Base-by-base conservation (phyloP, 257 asterid species). In the Gynochthodes officinalis region DNA sequence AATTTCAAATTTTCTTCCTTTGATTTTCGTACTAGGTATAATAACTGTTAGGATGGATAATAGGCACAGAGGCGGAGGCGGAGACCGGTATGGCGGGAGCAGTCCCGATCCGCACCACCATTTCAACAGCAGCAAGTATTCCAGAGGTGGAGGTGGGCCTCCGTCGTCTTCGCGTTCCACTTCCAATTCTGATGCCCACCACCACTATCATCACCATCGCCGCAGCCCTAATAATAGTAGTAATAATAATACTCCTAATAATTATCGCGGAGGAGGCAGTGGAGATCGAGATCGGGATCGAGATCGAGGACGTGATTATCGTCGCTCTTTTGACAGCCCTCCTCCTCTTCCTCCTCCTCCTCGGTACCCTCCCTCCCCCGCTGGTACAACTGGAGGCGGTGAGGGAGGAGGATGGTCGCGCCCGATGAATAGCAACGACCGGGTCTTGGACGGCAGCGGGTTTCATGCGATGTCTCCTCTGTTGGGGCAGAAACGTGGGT, bases 401-500 rank as follows among this genome's bases (percentile, higher is more conserved):
- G 81, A 73, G 23, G 89, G 78, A 37, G 81, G 75, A 28, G 89
- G 78, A 37, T 81, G 78, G 33, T 77, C 78, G 61, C 83, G 75
- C 2, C 72, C 84, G 0, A 55, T 75, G 43, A 82, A 82, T 28
- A 82, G 71, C 12, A 74, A 67, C n/a, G 73, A 48, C 53, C 19
- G 73, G 79, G 61, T 18, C 77, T 70, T 21, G 86, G 85, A 69
- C 25, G 86, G 76, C 63, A 87, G 69, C 33, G 85, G 89, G 72
- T 82, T 84, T 78, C 82, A 81, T 55, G 79, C 77, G 37, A 69
- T 78, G 85, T 84, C 81, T 35, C 88, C 84, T 12, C 81, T 89
- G 37, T 40, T 90, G 5, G 97, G 97, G 66, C 95, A 93, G 76
- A 93, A 90, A 74, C 89, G 98, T 40, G 93, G 88, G 48, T 81